Evolutionary conservation across 306 rosid genomes (phyloP).

Genomic region (Trifolium fragiferum): DNA sequence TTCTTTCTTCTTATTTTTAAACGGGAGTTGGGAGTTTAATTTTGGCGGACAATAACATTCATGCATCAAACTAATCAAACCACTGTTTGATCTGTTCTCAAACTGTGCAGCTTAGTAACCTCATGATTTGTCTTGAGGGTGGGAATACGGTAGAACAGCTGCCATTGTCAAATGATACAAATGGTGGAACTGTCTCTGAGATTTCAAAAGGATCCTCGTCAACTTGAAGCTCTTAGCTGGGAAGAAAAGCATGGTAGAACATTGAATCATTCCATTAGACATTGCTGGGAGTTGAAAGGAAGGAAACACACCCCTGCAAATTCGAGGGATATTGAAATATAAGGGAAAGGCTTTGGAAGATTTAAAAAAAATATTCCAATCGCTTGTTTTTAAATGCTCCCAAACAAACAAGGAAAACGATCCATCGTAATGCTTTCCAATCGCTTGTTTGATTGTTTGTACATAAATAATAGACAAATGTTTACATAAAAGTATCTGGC

Average conservation of each 20-base stretch:
- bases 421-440: neutral
- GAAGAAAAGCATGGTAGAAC: slow-evolving; percentile 37
- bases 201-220: slow-evolving; percentile 46
- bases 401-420: neutral
- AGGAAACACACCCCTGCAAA: neutral
- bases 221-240: slow-evolving; percentile 35
- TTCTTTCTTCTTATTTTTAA: slow-evolving; percentile 6
- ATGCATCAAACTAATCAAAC: slow-evolving; percentile 35
- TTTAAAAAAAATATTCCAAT: neutral
- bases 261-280: neutral
- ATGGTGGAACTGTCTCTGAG: slow-evolving; percentile 46
- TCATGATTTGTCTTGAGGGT: slow-evolving; percentile 71
- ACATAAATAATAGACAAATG: no score
- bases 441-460: no score
- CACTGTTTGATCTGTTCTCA: slow-evolving; percentile 26
- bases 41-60: neutral
- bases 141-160: slow-evolving; percentile 52
- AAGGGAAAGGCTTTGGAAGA: neutral
- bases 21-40: neutral
- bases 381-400: neutral
- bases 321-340: neutral
- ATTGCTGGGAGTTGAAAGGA: neutral
- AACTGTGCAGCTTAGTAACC: slow-evolving; percentile 67
- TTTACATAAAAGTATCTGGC: no score
- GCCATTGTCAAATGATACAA: slow-evolving; percentile 43